Percentiles rank a stretch among this genome's conserved stretches.
phyloP scores from a whole-genome alignment of 306 rosid genomes.

The Dalbergia oliveri region DNA sequence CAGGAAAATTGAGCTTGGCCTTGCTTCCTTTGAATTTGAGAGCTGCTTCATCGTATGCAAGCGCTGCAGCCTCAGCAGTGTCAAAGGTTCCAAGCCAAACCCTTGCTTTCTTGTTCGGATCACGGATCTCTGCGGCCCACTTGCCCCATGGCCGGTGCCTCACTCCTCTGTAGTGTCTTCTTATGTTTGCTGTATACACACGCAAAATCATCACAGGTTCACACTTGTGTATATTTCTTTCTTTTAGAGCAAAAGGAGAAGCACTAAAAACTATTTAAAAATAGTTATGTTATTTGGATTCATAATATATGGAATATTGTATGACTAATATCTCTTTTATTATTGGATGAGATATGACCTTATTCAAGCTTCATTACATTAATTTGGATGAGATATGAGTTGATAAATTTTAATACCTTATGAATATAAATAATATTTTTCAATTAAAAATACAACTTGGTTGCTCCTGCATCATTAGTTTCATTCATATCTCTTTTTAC shows the following conservation, averaged over 20 bases:
- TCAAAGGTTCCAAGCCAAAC: slow-evolving; percentile 85
- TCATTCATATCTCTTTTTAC: background rate
- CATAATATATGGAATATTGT: too few relatives aligned
- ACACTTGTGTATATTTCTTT: background rate
- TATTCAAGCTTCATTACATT: too few relatives aligned
- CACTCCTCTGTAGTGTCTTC: slow-evolving; percentile 77
- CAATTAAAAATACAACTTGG: background rate
- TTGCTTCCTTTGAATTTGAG: slow-evolving; percentile 78
- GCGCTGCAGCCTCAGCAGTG: slow-evolving; percentile 77
- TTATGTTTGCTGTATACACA: slow-evolving; percentile 42
- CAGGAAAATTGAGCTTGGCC: slow-evolving; percentile 87
- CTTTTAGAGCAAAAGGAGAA: background rate
- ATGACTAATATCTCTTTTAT: too few relatives aligned
- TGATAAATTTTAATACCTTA: too few relatives aligned
- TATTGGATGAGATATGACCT: too few relatives aligned
- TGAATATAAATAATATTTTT: too few relatives aligned
- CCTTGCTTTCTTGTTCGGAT: slow-evolving; percentile 73
- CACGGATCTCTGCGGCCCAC: slow-evolving; percentile 86
- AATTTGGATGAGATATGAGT: too few relatives aligned
- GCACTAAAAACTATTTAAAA: background rate
- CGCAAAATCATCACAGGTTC: background rate
- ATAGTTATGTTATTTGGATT: too few relatives aligned
- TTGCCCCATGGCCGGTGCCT: slow-evolving; percentile 87
- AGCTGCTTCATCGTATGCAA: slow-evolving; percentile 82
- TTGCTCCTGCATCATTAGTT: background rate